phyloP scores from a whole-genome alignment of 306 rosid species.

The Casuarina glauca region DNA sequence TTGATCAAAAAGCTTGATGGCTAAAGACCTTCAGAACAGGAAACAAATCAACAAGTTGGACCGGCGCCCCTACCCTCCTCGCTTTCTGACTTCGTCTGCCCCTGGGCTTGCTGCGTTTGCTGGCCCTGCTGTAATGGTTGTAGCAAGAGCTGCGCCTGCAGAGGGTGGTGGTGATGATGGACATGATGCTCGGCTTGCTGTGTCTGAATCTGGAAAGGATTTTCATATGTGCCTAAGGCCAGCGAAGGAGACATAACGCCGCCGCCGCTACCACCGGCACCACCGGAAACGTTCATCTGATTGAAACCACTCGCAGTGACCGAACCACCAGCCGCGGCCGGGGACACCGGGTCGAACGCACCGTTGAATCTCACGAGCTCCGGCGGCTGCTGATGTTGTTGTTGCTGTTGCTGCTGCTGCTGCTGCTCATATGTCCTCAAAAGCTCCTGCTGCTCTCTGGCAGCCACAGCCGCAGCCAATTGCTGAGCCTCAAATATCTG shows the following conservation, averaged over 20 bases:
- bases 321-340: constrained; percentile 38
- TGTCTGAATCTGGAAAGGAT: constrained; percentile 47
- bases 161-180: constrained; percentile 42
- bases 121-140: constrained; percentile 50
- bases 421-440: constrained; percentile 43
- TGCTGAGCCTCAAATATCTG: constrained; percentile 77
- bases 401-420: constrained; percentile 22
- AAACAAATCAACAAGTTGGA: constrained; percentile 52
- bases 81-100: constrained; percentile 45
- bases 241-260: constrained; percentile 54
- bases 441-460: constrained; percentile 73
- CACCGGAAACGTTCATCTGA: constrained; percentile 38
- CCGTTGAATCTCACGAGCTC: constrained; percentile 55
- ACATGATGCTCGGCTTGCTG: constrained; percentile 38
- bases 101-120: constrained; percentile 34
- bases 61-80: constrained; percentile 67
- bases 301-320: constrained; percentile 50
- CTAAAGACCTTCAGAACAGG: constrained; percentile 25
- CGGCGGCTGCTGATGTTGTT: constrained; percentile 28
- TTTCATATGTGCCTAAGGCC: constrained; percentile 69
- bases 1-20: constrained; percentile 30
- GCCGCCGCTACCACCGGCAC: constrained; percentile 1
- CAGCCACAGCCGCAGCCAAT: constrained; percentile 55
- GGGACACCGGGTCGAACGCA: constrained; percentile 48
- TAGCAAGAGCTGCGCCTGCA: constrained; percentile 66